These are phyloP conservation scores for Saturnispora zaruensis DNA, from an alignment of 805 yeast genomes.

Conservation along the genomic window DNA sequence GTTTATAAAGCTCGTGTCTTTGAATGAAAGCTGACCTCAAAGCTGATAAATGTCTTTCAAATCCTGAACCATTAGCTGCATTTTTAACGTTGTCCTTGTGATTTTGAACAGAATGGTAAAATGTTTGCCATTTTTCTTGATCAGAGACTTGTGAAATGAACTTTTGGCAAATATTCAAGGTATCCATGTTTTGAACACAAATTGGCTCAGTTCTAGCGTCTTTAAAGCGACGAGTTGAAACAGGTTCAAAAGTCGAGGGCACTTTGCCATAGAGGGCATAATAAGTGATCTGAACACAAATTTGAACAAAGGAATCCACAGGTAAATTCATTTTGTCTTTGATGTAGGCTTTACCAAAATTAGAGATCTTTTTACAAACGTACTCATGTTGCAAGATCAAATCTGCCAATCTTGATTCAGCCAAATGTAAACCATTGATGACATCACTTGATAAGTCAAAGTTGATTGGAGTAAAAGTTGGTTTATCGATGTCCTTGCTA, in stretches of 20 bases:
- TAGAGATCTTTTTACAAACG: conserved; percentile 28
- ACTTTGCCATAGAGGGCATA: conserved; percentile 48
- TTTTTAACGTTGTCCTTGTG: conserved; percentile 42
- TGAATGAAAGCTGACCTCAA: conserved; percentile 48
- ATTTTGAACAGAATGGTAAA: conserved; percentile 41
- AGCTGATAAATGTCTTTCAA: conserved; percentile 65
- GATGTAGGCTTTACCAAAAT: conserved; percentile 29
- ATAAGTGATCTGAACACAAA: conserved; percentile 44
- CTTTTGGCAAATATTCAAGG: conserved; percentile 46
- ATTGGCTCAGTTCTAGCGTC: conserved; percentile 65
- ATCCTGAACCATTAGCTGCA: conserved; percentile 58
- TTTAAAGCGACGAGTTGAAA: conserved; percentile 58
- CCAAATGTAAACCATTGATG: conserved; percentile 40
- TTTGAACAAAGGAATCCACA: conserved; percentile 44
- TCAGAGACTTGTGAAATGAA: conserved; percentile 50
- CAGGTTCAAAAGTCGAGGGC: conserved; percentile 35
- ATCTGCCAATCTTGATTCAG: conserved; percentile 52
- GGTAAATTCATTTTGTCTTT: conserved; percentile 34
- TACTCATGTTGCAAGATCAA: conserved; percentile 51
- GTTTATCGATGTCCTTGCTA: conserved; percentile 31
- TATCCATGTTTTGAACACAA: conserved; percentile 50
- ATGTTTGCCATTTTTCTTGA: conserved; percentile 39
- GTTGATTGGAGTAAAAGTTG: conserved; percentile 20
- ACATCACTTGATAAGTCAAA: conserved; percentile 40
- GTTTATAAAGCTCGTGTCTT: conserved; percentile 35